Base-by-base conservation (phyloP, 306 rosid genomes). In the Crataegus laevigata region DNA sequence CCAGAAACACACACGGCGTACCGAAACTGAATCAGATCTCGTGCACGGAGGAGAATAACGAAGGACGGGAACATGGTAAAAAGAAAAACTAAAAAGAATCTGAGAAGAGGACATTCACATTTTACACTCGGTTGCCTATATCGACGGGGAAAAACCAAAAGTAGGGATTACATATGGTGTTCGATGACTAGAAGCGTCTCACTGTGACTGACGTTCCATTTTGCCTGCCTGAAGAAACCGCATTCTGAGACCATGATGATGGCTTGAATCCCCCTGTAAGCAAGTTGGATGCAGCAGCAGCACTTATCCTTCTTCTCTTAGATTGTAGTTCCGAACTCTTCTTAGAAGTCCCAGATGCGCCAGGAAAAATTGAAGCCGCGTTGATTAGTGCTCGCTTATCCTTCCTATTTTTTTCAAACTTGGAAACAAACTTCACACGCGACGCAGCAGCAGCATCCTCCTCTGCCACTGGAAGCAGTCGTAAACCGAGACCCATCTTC, bases 251-350 rank as follows among this genome's bases (percentile, higher is more conserved):
- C 96, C 96, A 85, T 5, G 96, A 85, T 42, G 96, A 89, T 22
- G 91, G 96, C 75, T 80, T 89, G 72, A 88, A 82, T 11, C 87
- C 83, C 38, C 97, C 96, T 5, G 80, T 74, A 50, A 93, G 75
- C 21, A 89, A 66, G 81, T 76, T 84, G 26, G 98, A 93, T 21
- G 93, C 96, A 3, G 84, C 75, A 5, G 85, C 65, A 21, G 97
- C 96, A 82, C 84, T 85, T 71, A 93, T 87, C 78, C 87, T 93
- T 87, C 96, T 86, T 83, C 96, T 77, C 81, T 93, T 93, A 66
- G 92, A 79, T 78, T 93, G 91, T 29, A 89, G 84, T 69, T 88
- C 91, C 72, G 73, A 76, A 43, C 81, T 85, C 75, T 85, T 87
- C 84, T 84, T 84, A 22, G 89, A 86, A 66, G 88, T 79, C 52